phyloP scores from a whole-genome alignment of 164 flowering plant genomes.

The Macadamia integrifolia region DNA sequence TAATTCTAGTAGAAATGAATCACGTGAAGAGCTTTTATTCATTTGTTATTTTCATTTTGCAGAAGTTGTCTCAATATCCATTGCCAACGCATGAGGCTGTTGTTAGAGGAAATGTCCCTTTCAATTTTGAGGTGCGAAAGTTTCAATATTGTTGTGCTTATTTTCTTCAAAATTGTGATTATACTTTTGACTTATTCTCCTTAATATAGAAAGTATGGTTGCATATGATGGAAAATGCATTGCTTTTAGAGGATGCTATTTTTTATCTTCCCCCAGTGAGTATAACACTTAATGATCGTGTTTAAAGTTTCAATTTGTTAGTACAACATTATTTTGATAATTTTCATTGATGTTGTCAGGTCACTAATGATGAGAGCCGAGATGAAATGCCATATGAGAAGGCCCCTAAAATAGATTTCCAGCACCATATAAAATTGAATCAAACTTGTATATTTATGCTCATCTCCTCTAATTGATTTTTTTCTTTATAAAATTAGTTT shows the following conservation, averaged over 20 bases:
- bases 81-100: constrained; percentile 76
- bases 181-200: neutral
- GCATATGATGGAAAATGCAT: constrained; percentile 35
- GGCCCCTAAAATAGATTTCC: constrained; percentile 53
- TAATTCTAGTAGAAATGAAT: neutral
- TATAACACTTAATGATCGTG: neutral
- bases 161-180: too few species aligned
- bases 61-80: constrained; percentile 73
- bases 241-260: constrained; percentile 66
- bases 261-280: constrained; percentile 68
- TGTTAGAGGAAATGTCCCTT: constrained; percentile 43
- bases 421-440: constrained; percentile 40
- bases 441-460: constrained; percentile 33
- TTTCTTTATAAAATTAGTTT: neutral
- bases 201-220: constrained; percentile 44
- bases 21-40: neutral
- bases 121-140: constrained; percentile 58
- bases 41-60: constrained; percentile 8
- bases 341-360: constrained; percentile 28
- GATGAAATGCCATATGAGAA: constrained; percentile 60
- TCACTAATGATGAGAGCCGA: constrained; percentile 42
- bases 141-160: neutral
- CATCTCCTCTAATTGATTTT: neutral
- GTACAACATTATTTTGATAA: neutral
- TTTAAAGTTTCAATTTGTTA: neutral